Base-by-base conservation (phyloP, 2,329 filamentous ascomycete species). In the Colletotrichum eremochloae region DNA sequence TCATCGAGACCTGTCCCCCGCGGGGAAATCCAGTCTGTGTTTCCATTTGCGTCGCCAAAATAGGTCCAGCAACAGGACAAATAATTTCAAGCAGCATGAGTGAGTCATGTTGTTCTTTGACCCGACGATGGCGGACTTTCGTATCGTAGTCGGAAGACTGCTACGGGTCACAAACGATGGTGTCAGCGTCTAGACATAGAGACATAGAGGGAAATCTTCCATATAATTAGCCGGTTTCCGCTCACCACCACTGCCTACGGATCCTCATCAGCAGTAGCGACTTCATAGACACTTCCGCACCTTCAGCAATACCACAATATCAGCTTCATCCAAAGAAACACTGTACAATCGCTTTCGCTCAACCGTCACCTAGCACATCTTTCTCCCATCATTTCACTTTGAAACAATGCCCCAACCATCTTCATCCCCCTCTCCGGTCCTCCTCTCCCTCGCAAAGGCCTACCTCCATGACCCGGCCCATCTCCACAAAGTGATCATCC, bases 391-490 rank as follows among this genome's bases (percentile, higher is more conserved):
- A 48, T 7, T 2, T 14, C 44, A 42, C 18, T n/a, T 33, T 2
- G 2, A 20, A 63, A 44, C 55, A 64, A 69, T 71, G 67, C 50
- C 67, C 24, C 58, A 72, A 63, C 18, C 50, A 38, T 20, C 33
- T n/a, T 9, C 36, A 55, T 8, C 60, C 18, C n/a, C 58, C 29
- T 64, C 66, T 5, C 38, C 58, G 3, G 38, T 18, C 20, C 44
- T 62, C 24, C 31, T 70, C 38, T 40, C 68, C 44, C 68, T 73
- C 18, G 68, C 67, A 40, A 24, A 31, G 15, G 48, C 61, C 15
- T 73, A 73, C 57, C 67, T 53, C 20, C 71, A 73, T 38, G 48
- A 66, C 20, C 68, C 68, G 33, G 38, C 61, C 29, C 57, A 67
- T 33, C 56, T 56, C 52, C 44, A 67, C 58, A 52, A 5, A 29